These are phyloP conservation scores for Ephemerocybe angulata DNA, from an alignment of 768 basidiomycete genomes.

Conservation along the genomic window DNA sequence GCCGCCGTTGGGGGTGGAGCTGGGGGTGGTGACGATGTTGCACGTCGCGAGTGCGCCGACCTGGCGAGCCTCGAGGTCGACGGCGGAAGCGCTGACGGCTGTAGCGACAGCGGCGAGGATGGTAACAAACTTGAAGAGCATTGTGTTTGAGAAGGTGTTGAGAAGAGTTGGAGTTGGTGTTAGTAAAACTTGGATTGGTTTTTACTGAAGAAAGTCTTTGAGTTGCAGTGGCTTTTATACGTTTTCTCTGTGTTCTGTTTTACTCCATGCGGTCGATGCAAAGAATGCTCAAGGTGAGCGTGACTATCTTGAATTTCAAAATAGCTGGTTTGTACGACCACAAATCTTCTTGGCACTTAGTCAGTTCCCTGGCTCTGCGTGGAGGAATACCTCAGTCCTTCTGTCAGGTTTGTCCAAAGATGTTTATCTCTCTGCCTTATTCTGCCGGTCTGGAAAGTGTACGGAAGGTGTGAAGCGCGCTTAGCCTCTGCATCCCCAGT, in stretches of 20 bases:
- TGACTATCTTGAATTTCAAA: background rate
- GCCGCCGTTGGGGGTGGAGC: background rate
- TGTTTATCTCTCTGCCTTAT: too few species aligned
- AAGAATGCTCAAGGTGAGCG: background rate
- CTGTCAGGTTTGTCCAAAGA: too few species aligned
- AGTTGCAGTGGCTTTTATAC: background rate
- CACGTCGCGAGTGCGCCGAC: background rate
- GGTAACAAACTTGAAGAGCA: background rate
- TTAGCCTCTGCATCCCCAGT: too few species aligned
- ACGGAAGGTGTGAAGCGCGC: too few species aligned
- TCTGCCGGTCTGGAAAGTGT: too few species aligned
- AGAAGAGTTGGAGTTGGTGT: background rate
- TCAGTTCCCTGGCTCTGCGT: too few species aligned
- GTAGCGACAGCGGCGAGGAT: background rate
- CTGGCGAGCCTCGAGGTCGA: background rate
- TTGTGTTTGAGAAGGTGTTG: background rate
- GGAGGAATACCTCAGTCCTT: too few species aligned
- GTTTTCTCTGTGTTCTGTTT: background rate
- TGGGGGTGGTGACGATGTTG: background rate
- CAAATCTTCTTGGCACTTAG: too few species aligned
- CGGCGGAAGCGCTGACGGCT: background rate
- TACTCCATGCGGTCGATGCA: background rate
- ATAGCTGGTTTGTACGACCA: too few species aligned
- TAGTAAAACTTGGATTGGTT: background rate
- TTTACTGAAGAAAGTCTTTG: background rate